phyloP scores from a whole-genome alignment of 805 yeast genomes.

The Isabelozyma rhagii region DNA sequence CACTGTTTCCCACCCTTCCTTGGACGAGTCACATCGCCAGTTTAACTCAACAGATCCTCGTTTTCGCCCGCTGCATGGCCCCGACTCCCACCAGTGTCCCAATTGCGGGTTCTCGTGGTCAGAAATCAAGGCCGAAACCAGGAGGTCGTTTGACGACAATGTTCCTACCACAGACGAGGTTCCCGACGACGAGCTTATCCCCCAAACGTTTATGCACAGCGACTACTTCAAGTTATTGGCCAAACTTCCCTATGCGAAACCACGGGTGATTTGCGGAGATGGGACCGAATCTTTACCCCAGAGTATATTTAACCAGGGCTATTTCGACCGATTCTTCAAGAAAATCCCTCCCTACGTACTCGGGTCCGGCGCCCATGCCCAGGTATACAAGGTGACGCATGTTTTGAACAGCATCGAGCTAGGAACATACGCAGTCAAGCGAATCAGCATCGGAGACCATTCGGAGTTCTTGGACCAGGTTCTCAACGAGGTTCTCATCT shows the following conservation, averaged over 20 bases:
- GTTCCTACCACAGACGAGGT: not conserved
- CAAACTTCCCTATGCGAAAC: conserved; percentile 16
- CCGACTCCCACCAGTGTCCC: conserved; percentile 17
- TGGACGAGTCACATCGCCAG: not conserved
- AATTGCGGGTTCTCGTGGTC: conserved; percentile 30
- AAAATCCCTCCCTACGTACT: conserved; percentile 49
- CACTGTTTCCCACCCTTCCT: conserved; percentile 1
- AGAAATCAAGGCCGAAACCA: conserved; percentile 3
- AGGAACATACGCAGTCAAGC: conserved; percentile 81
- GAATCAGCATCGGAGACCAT: conserved; percentile 80
- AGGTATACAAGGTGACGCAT: conserved; percentile 82
- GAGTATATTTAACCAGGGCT: conserved; percentile 75
- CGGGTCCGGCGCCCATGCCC: conserved; percentile 84
- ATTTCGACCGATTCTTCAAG: conserved; percentile 69
- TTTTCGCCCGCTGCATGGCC: not conserved
- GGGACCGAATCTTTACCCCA: conserved; percentile 35
- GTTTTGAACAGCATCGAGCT: conserved; percentile 64
- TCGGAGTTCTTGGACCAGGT: conserved; percentile 66
- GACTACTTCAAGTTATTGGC: conserved; percentile 36
- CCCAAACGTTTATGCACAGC: conserved; percentile 26
- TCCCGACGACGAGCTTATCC: not conserved
- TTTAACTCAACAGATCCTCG: not conserved
- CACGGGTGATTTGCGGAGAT: not conserved
- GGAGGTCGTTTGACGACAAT: not conserved
- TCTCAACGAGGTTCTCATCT: conserved; percentile 71